Base-by-base conservation (phyloP, 768 basidiomycete species). In the Psilocybe azurescens region DNA sequence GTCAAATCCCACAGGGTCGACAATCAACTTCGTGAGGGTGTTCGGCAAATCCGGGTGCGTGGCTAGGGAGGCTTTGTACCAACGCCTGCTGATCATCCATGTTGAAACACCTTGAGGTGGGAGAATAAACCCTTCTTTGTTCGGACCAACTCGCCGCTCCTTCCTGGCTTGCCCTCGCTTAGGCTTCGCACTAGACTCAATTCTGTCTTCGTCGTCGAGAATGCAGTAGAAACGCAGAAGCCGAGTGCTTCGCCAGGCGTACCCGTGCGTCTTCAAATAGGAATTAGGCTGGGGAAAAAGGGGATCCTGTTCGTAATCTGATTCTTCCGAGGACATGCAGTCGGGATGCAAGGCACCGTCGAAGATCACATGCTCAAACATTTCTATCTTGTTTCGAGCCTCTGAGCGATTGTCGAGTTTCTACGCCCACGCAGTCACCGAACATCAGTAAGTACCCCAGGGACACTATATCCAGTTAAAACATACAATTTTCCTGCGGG, bases 311-410 rank as follows among this genome's bases (percentile, higher is more conserved):
- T 89, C 89, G 53, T 74, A 75, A 63, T 86, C 86, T 13, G 90
- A 91, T 71, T 93, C 91, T 65, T 93, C 91, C 32, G 87, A 89
- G 29, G 91, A 93, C 87, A 92, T 90, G 73, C 90, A 92, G 51
- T 92, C 91, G 18, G 85, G 63, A 62, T 89, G 86, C 59, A 93
- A 73, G 13, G 91, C 90, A 13, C 85, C 85, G 67, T 91, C 89
- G 68, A 92, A 92, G 13, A 77, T 80, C 28, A 85, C 77, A 71
- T 91, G 86, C 58, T 86, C 81, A 61, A 90, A 88, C 0, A 69
- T 75, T 28, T 74, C 74, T 28, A 86, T 72, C 57, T 81, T 84
- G 65, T 85, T 76, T 24, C 91, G 82, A 29, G 84, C 79, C 29
- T 86, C 86, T 8, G 83, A 80, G 20, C 91, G 89, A 72, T 83